Percentiles rank a stretch among this genome's conserved stretches.
Conservation (phyloP, 345 rosid species). For the Citrus medica region DNA sequence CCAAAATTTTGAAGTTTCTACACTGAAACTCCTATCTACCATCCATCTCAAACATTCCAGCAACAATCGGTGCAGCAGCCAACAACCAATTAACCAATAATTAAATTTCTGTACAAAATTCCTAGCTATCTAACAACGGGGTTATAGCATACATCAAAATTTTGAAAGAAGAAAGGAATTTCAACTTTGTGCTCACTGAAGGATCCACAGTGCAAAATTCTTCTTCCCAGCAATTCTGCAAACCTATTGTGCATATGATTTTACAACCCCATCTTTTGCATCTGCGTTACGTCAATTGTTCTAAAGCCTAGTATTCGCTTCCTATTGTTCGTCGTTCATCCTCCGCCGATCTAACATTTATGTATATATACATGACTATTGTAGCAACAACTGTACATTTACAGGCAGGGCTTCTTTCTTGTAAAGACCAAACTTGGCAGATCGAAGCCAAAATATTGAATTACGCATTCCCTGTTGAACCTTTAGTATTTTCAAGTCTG, state of each 20-base stretch:
- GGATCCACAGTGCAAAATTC: background rate
- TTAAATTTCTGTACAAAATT: slow-evolving; percentile 45
- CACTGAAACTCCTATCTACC: background rate
- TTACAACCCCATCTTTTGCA: background rate
- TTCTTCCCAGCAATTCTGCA: background rate
- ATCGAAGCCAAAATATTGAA: background rate
- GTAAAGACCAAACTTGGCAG: background rate
- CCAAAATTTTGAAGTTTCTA: background rate
- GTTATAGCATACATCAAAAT: slow-evolving; percentile 9
- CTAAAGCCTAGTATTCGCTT: background rate
- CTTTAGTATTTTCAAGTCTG: slow-evolving; percentile 37
- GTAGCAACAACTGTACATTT: slow-evolving; percentile 21
- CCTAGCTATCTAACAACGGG: slow-evolving; percentile 22
- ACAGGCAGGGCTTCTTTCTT: background rate
- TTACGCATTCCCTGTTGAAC: slow-evolving; percentile 9
- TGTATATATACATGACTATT: background rate
- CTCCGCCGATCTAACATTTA: background rate
- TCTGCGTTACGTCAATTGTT: background rate
- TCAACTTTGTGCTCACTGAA: background rate
- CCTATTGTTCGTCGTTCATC: background rate
- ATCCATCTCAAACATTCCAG: slow-evolving; percentile 20
- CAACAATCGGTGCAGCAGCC: slow-evolving; percentile 14
- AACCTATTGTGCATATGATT: slow-evolving; percentile 8
- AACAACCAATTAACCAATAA: slow-evolving; percentile 44
- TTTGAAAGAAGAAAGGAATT: background rate